Conservation (phyloP, 2,329 filamentous ascomycete species). For the Fusarium veterinarium region DNA sequence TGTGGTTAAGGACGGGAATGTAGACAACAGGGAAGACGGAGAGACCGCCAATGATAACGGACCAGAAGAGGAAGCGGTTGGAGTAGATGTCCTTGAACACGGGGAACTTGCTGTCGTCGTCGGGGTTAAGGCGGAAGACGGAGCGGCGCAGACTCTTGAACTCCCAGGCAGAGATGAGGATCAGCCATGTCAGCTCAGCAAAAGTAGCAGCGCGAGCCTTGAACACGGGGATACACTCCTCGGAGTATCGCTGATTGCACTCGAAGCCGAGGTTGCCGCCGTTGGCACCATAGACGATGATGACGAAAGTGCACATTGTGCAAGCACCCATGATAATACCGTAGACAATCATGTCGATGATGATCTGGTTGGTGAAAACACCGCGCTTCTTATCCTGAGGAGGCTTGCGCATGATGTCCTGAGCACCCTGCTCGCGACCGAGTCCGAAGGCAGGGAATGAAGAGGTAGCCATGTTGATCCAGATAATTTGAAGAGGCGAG, state of each 20-base stretch:
- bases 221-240: constrained; percentile 71
- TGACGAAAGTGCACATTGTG: constrained; percentile 73
- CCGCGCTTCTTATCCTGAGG: constrained; percentile 76
- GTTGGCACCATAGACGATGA: constrained; percentile 69
- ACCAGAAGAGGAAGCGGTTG: constrained; percentile 78
- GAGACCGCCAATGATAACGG: constrained; percentile 69
- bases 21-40: constrained; percentile 77
- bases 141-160: constrained; percentile 79
- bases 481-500: constrained; percentile 86
- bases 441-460: constrained; percentile 90
- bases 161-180: constrained; percentile 81
- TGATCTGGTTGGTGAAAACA: constrained; percentile 82
- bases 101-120: constrained; percentile 61
- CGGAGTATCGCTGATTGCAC: constrained; percentile 71
- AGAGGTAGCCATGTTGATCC: constrained; percentile 95
- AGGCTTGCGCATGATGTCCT: constrained; percentile 82
- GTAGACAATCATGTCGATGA: constrained; percentile 83
- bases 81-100: constrained; percentile 72
- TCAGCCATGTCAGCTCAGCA: constrained; percentile 78
- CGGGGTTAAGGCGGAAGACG: constrained; percentile 74
- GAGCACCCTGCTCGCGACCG: constrained; percentile 79
- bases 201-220: constrained; percentile 79
- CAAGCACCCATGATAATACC: constrained; percentile 81
- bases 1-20: constrained; percentile 75
- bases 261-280: constrained; percentile 66